Percentiles rank a stretch among this genome's conserved stretches.
Evolutionary conservation across 2,329 filamentous ascomycete genomes (phyloP).

Genomic region (Aureobasidium pullulans): DNA sequence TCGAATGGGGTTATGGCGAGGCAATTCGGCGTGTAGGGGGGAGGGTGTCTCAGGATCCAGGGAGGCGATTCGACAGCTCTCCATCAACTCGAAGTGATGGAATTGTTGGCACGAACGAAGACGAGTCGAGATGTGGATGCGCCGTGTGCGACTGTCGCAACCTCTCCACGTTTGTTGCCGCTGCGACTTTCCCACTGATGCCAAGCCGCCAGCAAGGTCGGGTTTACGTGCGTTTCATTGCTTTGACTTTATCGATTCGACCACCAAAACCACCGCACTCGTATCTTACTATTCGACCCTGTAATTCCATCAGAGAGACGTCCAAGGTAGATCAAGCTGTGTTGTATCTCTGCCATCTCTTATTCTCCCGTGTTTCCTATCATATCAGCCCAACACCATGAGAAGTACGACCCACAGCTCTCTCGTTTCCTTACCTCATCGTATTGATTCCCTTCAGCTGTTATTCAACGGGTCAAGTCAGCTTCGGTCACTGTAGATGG

Average conservation of each 20-base stretch:
- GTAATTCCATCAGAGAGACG: background rate
- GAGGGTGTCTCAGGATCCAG: background rate
- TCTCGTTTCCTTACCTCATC: background rate
- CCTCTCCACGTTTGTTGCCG: conserved; percentile 1
- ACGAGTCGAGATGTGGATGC: conserved; percentile 2
- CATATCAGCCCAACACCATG: conserved; percentile 23
- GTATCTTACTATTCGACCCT: background rate
- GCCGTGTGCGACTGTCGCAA: conserved; percentile 9
- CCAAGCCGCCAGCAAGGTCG: background rate
- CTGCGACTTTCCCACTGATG: background rate
- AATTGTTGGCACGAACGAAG: conserved; percentile 1
- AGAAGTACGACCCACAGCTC: conserved; percentile 30
- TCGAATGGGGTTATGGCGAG: background rate
- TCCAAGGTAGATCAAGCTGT: conserved; percentile 7
- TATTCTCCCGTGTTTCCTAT: background rate
- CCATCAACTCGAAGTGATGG: conserved; percentile 11
- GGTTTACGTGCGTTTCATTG: background rate
- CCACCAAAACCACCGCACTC: background rate
- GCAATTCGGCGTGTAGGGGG: background rate
- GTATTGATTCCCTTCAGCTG: conserved; percentile 50
- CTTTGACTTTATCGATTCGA: conserved; percentile 5
- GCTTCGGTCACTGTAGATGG: conserved; percentile 94
- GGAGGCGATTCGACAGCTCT: background rate
- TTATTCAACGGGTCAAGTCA: conserved; percentile 88
- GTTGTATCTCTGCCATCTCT: background rate